A percentile compares a stretch with the other conserved stretches of the same genome.
Evolutionary conservation across 2,329 filamentous ascomycete genomes (phyloP).

Genomic region (Colletotrichum caudatum): DNA sequence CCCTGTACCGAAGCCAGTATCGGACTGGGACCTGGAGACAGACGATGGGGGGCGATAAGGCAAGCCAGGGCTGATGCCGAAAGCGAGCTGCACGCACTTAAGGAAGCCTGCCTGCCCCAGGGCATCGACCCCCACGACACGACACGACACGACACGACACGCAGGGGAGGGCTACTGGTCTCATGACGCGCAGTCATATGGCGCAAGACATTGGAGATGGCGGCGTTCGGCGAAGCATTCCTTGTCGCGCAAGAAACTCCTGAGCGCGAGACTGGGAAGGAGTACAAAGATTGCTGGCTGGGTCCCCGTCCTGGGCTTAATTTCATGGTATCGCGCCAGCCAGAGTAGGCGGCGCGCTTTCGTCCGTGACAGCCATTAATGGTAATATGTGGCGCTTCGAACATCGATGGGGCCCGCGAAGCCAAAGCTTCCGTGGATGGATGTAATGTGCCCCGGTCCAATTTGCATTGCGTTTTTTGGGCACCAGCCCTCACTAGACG

Average conservation of each 20-base stretch:
- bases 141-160: not conserved
- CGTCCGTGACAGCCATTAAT: constrained; percentile 12
- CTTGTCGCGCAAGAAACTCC: not conserved
- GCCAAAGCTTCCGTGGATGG: constrained; percentile 16
- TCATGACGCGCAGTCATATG: constrained; percentile 9
- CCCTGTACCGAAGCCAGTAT: constrained; percentile 12
- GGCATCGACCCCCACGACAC: constrained; percentile 11
- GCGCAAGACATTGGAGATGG: constrained; percentile 13
- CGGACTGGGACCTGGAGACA: constrained; percentile 10
- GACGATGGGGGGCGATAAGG: constrained; percentile 4
- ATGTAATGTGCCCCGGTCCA: not conserved
- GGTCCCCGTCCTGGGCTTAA: not conserved
- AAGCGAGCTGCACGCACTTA: constrained; percentile 38
- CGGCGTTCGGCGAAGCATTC: not conserved
- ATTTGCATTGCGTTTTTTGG: constrained; percentile 19
- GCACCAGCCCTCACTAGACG: constrained; percentile 10
- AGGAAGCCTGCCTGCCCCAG: constrained; percentile 22
- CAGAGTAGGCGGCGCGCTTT: constrained; percentile 6
- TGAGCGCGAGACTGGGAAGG: too few species aligned
- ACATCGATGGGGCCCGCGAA: constrained; percentile 11
- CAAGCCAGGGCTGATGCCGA: constrained; percentile 11
- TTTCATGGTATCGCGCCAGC: not conserved
- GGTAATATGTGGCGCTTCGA: not conserved
- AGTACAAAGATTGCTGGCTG: not conserved
- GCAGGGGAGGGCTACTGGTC: constrained; percentile 14